Evolutionary conservation across 371 early-diverging fungal genomes (phyloP), one percentile per base, ranked within the genome.

Genomic region (Saksenaea oblongispora): DNA sequence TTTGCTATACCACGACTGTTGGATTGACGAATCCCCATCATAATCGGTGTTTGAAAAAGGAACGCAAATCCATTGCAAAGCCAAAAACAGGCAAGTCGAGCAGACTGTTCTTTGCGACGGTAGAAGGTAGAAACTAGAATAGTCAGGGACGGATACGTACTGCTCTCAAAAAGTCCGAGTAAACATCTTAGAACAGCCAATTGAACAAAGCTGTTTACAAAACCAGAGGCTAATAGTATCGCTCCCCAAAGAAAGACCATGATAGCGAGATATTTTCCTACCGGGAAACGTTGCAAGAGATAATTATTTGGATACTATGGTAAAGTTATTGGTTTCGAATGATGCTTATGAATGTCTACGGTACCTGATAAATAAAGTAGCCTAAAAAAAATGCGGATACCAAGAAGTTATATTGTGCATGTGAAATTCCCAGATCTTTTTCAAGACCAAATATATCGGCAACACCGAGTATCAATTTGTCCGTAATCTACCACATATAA

Each of bases 11-110:
- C 70, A 3, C 4, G n/a, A 13, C 61, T 54, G 31, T 66, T 61
- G 2, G 70, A 64, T 35, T 59, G 59, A 9, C 58, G 59, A 1
- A 73, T 70, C 31, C 67, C 73, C 22, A 66, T 66, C 3, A 63
- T 64, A 37, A 80, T 69, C 7, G 79, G 78, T 0, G 82, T 84
- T 47, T 76, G 80, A 26, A 84, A 70, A 17, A 75, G 67, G 9
- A 71, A 76, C 24, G 77, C 65, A 8, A 75, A 17, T 17, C 44
- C 39, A 26, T 31, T 22, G n/a, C 41, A 57, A 0, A 57, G 57
- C 57, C 39, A 51, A 34, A 56, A 65, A 11, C 70, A 61, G 53
- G 17, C 69, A 58, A 63, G 59, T 56, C 10, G 59, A 34, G 36
- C n/a, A 14, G 34, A 27, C 24, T 57, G 34, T 53, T 61, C 61